Percentiles rank a stretch among this genome's conserved stretches.
Evolutionary conservation across 345 rosid genomes (phyloP).

Genomic region (Citrus cavaleriei): DNA sequence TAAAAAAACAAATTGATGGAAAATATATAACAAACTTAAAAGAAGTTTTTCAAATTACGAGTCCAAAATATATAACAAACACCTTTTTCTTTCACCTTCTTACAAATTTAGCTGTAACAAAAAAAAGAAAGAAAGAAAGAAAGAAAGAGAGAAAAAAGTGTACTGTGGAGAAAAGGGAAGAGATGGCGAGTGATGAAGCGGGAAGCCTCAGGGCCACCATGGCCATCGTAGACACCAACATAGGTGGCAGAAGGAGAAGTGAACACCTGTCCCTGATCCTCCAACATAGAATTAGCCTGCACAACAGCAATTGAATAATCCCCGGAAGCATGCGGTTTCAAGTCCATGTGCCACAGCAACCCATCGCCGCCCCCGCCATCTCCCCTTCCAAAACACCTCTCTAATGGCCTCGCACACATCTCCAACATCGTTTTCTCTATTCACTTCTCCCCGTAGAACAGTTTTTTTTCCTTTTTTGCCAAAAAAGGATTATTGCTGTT

Average conservation of each 20-base stretch:
- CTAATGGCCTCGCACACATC: conserved; percentile 33
- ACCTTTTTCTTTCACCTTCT: not conserved
- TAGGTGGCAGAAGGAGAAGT: conserved; percentile 63
- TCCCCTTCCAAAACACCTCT: conserved; percentile 42
- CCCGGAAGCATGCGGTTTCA: conserved; percentile 60
- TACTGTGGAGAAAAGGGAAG: conserved; percentile 45
- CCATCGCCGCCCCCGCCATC: conserved; percentile 29
- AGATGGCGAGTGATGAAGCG: conserved; percentile 47
- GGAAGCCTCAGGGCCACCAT: conserved; percentile 68
- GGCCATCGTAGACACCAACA: conserved; percentile 71
- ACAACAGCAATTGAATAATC: conserved; percentile 57
- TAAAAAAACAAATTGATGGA: too few relatives aligned
- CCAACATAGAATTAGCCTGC: conserved; percentile 61
- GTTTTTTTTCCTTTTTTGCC: not conserved
- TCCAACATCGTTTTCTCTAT: conserved; percentile 22
- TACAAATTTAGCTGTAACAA: not conserved
- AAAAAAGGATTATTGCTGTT: too few relatives aligned
- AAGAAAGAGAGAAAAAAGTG: not conserved
- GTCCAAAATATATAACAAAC: not conserved
- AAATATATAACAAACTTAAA: too few relatives aligned
- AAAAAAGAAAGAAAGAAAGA: not conserved
- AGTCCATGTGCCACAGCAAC: conserved; percentile 49
- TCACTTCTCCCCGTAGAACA: not conserved
- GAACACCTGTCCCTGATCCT: conserved; percentile 64
- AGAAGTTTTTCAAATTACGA: not conserved